phyloP scores from a whole-genome alignment of 139 green algal species.

The Ulvella scutata region DNA sequence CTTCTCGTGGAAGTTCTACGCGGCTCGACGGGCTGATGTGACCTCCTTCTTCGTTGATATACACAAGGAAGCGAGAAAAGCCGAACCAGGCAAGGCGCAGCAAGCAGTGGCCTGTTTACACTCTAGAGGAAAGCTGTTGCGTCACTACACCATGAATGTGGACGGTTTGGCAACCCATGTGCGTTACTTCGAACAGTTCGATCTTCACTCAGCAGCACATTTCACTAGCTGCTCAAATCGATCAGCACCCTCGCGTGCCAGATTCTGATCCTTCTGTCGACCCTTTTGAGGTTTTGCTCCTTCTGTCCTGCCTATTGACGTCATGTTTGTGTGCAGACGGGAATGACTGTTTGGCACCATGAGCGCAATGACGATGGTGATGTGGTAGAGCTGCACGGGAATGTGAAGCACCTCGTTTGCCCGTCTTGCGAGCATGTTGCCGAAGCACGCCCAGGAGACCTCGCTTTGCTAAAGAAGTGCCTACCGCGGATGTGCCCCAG shows the following conservation, averaged over 20 bases:
- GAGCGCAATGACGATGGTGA: slow-evolving; percentile 40
- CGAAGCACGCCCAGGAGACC: slow-evolving; percentile 8
- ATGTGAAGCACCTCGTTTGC: slow-evolving; percentile 44
- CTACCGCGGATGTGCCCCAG: slow-evolving; percentile 11
- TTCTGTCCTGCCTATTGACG: no score
- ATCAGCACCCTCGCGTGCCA: no score
- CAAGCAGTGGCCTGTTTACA: slow-evolving; percentile 29
- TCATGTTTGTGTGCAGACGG: slow-evolving; percentile 20
- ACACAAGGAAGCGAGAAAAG: slow-evolving; percentile 45
- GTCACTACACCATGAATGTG: slow-evolving; percentile 91
- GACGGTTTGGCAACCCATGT: slow-evolving; percentile 55
- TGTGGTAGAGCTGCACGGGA: slow-evolving; percentile 84
- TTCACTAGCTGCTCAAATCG: no score
- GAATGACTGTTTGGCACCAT: slow-evolving; percentile 73
- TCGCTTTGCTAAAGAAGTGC: neutral
- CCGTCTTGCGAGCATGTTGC: slow-evolving; percentile 20
- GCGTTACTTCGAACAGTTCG: no score
- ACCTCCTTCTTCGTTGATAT: slow-evolving; percentile 78
- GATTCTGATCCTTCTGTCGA: no score
- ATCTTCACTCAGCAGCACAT: no score
- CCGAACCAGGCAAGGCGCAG: slow-evolving; percentile 32
- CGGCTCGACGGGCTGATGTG: slow-evolving; percentile 75
- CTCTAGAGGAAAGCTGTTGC: slow-evolving; percentile 30
- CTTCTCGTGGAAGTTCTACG: slow-evolving; percentile 56
- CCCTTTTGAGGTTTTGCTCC: no score